These are phyloP conservation scores for Leptodermis oblonga DNA, from an alignment of 257 asterid species.

Conservation along the genomic window DNA sequence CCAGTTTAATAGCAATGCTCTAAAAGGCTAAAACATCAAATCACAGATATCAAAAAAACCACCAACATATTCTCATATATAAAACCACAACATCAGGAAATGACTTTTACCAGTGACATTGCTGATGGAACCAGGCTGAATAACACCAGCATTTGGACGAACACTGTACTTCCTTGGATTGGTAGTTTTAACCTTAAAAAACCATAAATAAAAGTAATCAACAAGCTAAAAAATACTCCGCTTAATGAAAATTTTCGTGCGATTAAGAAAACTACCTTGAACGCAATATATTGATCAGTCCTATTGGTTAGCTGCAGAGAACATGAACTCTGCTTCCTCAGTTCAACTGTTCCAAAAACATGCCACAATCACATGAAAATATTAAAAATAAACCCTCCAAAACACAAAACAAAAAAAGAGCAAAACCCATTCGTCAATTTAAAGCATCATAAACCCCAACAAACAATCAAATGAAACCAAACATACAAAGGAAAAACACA, in stretches of 20 bases:
- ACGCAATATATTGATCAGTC: conserved; percentile 73
- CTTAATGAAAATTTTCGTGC: conserved; percentile 1
- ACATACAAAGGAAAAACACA: no score
- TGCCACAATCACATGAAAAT: neutral
- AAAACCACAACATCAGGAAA: neutral
- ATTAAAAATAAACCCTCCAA: no score
- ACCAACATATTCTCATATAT: neutral
- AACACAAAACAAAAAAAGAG: conserved; percentile 9
- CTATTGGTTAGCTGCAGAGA: conserved; percentile 74
- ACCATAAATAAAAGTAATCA: conserved; percentile 2
- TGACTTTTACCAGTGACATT: conserved; percentile 57
- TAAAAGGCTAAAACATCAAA: neutral
- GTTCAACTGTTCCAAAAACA: conserved; percentile 48
- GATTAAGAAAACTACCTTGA: conserved; percentile 48
- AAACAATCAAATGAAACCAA: neutral
- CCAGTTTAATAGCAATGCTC: neutral
- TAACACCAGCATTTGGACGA: conserved; percentile 83
- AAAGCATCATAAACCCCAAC: neutral
- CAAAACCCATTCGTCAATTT: neutral
- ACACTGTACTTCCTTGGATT: conserved; percentile 78
- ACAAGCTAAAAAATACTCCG: neutral
- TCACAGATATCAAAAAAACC: neutral
- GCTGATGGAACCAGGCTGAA: conserved; percentile 61
- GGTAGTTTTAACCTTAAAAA: conserved; percentile 75
- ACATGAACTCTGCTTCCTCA: conserved; percentile 76